Evolutionary conservation across 1,284 basidiomycete species (phyloP).

Genomic region (Apiotrichum gamsii): DNA sequence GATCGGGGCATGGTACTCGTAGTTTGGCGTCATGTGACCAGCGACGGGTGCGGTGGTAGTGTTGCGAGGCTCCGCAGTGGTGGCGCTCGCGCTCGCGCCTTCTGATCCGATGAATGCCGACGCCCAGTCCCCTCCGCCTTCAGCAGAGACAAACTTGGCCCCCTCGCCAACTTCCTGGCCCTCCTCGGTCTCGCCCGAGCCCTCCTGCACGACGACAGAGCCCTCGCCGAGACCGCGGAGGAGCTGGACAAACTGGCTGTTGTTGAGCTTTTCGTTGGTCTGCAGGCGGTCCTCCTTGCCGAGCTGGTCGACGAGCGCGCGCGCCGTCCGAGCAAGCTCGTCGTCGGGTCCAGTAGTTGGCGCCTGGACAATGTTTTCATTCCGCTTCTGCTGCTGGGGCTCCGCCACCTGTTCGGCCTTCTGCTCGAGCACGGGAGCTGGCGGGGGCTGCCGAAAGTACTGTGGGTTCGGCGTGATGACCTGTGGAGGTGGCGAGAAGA

Average conservation of each 20-base stretch:
- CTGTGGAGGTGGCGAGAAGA: constrained; percentile 2
- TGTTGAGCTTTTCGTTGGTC: constrained; percentile 76
- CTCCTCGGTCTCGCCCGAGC: constrained; percentile 13
- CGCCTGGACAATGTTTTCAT: not conserved
- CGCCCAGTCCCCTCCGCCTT: constrained; percentile 21
- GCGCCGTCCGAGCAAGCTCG: constrained; percentile 69
- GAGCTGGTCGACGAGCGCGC: constrained; percentile 62
- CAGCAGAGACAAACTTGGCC: constrained; percentile 40
- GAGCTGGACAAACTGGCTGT: constrained; percentile 78
- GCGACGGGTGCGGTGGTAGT: not conserved
- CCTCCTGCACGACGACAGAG: constrained; percentile 70
- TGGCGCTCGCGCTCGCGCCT: not conserved
- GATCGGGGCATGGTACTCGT: constrained; percentile 1
- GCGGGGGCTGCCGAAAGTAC: constrained; percentile 4
- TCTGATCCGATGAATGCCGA: constrained; percentile 7
- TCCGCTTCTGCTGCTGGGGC: constrained; percentile 2
- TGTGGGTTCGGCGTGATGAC: constrained; percentile 3
- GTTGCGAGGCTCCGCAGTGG: not conserved
- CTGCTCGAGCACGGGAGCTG: not conserved
- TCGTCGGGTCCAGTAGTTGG: constrained; percentile 44
- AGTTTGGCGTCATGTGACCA: not conserved
- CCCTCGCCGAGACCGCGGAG: constrained; percentile 80
- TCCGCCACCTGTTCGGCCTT: constrained; percentile 1
- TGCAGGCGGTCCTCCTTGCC: constrained; percentile 32
- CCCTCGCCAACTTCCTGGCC: constrained; percentile 40